These are phyloP conservation scores for Phytophthora quininea DNA, from an alignment of 352 stramenopile genomes.

Conservation along the genomic window DNA sequence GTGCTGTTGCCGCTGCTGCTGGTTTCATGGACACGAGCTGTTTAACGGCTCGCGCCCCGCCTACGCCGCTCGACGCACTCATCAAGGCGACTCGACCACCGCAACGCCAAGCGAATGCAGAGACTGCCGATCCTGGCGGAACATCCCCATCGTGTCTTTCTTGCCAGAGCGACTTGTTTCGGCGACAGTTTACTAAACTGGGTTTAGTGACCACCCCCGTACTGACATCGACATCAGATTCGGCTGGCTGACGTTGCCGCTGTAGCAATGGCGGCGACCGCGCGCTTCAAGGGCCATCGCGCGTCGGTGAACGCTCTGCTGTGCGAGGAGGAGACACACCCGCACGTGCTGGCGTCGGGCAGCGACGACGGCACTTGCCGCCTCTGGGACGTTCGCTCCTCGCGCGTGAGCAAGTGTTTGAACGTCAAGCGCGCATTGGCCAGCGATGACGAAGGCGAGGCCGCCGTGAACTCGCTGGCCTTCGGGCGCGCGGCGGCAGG, in stretches of 20 bases:
- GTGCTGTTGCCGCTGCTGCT: too few relatives aligned
- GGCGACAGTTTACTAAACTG: too few relatives aligned
- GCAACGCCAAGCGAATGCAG: background rate
- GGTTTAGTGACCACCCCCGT: background rate
- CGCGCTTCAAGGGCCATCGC: conserved; percentile 63
- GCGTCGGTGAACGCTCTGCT: conserved; percentile 65
- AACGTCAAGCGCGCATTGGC: conserved; percentile 65
- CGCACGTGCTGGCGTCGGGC: conserved; percentile 64
- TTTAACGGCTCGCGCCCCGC: background rate
- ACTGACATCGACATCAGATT: background rate
- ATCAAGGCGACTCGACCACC: background rate
- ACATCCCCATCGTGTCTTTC: background rate
- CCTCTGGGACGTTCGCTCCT: conserved; percentile 72
- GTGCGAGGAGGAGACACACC: conserved; percentile 54
- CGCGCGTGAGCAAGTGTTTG: conserved; percentile 62
- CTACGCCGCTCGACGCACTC: background rate
- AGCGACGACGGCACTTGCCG: conserved; percentile 74
- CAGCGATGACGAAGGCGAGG: conserved; percentile 33
- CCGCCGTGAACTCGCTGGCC: conserved; percentile 70
- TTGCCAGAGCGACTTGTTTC: too few relatives aligned
- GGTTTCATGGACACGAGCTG: background rate
- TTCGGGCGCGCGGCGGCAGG: conserved; percentile 43
- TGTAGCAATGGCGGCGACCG: conserved; percentile 12
- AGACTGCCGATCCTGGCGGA: background rate
- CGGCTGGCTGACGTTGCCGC: background rate